phyloP scores from a whole-genome alignment of 805 yeast species.

The Nakazawaea molendinolei region DNA sequence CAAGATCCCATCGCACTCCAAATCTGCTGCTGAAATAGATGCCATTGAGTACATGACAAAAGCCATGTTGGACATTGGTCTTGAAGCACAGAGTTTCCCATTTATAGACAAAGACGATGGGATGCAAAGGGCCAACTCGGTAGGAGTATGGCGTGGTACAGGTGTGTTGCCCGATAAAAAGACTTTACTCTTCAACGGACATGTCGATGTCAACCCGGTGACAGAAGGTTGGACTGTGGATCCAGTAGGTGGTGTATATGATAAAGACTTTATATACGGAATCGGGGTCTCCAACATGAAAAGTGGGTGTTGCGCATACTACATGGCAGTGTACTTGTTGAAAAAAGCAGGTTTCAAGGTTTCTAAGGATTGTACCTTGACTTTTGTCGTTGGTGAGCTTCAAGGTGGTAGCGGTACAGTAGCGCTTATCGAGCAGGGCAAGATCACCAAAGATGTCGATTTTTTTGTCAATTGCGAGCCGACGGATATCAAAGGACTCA shows the following conservation, averaged over 20 bases:
- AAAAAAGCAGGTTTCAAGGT: constrained; percentile 23
- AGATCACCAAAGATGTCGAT: constrained; percentile 21
- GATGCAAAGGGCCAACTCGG: constrained; percentile 20
- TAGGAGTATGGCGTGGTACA: constrained; percentile 25
- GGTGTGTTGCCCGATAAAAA: constrained; percentile 16
- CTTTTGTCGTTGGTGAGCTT: constrained; percentile 22
- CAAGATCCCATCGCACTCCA: constrained; percentile 24
- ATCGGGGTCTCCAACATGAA: constrained; percentile 27
- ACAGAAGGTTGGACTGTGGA: constrained; percentile 27
- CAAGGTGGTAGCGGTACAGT: constrained; percentile 28
- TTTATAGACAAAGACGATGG: constrained; percentile 21
- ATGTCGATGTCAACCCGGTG: constrained; percentile 26
- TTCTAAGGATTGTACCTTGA: constrained; percentile 22
- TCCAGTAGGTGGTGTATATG: constrained; percentile 22
- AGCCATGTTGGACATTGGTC: constrained; percentile 20
- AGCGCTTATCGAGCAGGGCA: constrained; percentile 19
- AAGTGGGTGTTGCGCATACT: constrained; percentile 26
- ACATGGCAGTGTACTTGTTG: constrained; percentile 24
- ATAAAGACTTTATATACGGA: constrained; percentile 23
- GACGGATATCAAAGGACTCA: constrained; percentile 23
- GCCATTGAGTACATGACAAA: constrained; percentile 23
- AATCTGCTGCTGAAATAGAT: constrained; percentile 21
- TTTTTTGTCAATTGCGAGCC: constrained; percentile 26
- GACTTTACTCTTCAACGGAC: constrained; percentile 23
- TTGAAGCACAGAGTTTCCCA: constrained; percentile 18